phyloP scores from a whole-genome alignment of 2,329 filamentous ascomycete species.

The Ophiostoma angusticollis region DNA sequence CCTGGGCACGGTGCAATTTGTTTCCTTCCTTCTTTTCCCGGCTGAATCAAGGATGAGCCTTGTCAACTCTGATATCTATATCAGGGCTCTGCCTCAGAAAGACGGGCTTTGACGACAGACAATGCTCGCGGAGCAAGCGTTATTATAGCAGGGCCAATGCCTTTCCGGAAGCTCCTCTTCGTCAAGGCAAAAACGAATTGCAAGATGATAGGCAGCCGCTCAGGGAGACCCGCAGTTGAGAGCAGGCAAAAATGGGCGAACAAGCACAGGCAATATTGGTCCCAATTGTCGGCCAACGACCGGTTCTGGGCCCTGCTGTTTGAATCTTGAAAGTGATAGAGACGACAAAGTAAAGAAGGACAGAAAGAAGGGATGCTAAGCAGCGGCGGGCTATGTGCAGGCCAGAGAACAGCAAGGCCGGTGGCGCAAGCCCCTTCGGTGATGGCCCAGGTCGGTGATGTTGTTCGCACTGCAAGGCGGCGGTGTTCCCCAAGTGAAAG shows the following conservation, averaged over 20 bases:
- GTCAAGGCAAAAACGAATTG: not conserved
- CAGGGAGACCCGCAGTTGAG: constrained; percentile 3
- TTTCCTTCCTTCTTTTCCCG: not conserved
- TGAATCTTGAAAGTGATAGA: not conserved
- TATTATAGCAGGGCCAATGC: too few species aligned
- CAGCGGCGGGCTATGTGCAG: not conserved
- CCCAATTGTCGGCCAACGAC: too few species aligned
- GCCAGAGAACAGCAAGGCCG: not conserved
- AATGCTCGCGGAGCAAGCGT: too few species aligned
- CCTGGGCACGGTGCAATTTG: too few species aligned
- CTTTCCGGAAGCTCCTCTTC: not conserved
- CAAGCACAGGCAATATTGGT: not conserved
- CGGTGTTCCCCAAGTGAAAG: too few species aligned
- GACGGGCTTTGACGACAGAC: not conserved
- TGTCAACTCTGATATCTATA: constrained; percentile 4
- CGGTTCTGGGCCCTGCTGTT: too few species aligned
- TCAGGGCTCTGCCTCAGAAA: constrained; percentile 2
- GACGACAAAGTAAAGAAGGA: not conserved
- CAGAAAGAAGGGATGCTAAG: not conserved
- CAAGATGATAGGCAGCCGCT: not conserved
- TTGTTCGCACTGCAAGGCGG: too few species aligned
- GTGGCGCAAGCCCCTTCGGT: not conserved
- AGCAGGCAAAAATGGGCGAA: not conserved
- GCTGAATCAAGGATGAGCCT: constrained; percentile 9
- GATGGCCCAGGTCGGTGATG: too few species aligned